Percentiles rank a stretch among this genome's conserved stretches.
phyloP scores from a whole-genome alignment of 2,329 filamentous ascomycete genomes.

The Cercospora janseana region DNA sequence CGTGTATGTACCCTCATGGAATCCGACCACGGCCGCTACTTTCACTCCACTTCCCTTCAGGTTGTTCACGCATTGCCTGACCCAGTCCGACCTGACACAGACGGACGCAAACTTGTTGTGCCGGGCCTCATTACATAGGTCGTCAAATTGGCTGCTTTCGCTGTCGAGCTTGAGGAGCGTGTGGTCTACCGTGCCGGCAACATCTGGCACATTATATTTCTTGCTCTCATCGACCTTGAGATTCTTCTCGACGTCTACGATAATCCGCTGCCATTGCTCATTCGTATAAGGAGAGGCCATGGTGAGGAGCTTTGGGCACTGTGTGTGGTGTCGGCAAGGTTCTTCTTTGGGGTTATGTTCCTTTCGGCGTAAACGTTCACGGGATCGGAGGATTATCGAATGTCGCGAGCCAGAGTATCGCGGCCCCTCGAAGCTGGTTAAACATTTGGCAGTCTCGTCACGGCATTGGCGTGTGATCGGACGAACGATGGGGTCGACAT shows the following conservation, averaged over 20 bases:
- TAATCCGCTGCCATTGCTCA: constrained; percentile 45
- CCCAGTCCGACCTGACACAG: constrained; percentile 56
- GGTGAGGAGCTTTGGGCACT: not conserved
- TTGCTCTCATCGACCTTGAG: constrained; percentile 13
- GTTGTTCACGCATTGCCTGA: constrained; percentile 50
- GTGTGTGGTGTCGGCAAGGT: not conserved
- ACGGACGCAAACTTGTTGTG: constrained; percentile 52
- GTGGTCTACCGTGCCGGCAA: constrained; percentile 46
- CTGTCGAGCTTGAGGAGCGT: constrained; percentile 52
- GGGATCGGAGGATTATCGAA: too few relatives aligned
- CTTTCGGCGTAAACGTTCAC: not conserved
- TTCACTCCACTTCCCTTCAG: constrained; percentile 50
- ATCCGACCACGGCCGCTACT: constrained; percentile 59
- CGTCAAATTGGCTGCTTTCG: constrained; percentile 51
- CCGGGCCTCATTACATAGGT: constrained; percentile 55
- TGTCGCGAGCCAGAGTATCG: too few relatives aligned
- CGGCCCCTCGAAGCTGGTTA: too few relatives aligned
- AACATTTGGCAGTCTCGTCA: not conserved
- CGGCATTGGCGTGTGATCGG: too few relatives aligned
- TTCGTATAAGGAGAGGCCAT: constrained; percentile 47
- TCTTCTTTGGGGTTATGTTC: not conserved
- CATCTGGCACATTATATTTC: constrained; percentile 16
- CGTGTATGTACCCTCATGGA: constrained; percentile 58
- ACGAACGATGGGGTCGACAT: too few relatives aligned
- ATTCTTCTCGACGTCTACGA: constrained; percentile 36